These are phyloP conservation scores for Populus simonii DNA, from an alignment of 345 rosid genomes.

Conservation along the genomic window DNA sequence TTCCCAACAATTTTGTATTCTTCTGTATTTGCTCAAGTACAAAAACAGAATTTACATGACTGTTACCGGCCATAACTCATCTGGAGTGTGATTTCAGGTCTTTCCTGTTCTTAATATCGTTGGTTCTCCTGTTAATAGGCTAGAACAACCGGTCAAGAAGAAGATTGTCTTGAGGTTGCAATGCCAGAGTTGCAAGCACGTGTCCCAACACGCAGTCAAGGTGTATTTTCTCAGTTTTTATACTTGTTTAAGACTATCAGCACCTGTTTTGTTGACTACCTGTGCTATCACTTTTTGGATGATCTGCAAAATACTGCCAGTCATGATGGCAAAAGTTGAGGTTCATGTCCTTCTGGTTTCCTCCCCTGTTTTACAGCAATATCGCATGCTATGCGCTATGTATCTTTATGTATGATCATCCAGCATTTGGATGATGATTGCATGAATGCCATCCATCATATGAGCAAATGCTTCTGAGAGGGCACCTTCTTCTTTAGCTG, in stretches of 20 bases:
- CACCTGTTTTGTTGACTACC: neutral
- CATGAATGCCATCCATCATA: too few species aligned
- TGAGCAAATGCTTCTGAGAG: too few species aligned
- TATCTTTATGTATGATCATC: too few species aligned
- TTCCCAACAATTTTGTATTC: constrained; percentile 31
- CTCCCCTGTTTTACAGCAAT: too few species aligned
- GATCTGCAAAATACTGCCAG: neutral
- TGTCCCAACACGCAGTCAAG: constrained; percentile 72
- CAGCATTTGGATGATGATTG: too few species aligned
- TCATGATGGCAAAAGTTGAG: too few species aligned
- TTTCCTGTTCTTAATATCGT: neutral
- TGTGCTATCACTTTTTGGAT: neutral
- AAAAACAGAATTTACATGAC: neutral
- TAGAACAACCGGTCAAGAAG: constrained; percentile 56
- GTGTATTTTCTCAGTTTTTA: constrained; percentile 16
- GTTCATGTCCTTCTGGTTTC: too few species aligned
- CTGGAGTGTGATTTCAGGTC: neutral
- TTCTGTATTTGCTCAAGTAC: neutral
- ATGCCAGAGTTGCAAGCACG: constrained; percentile 76
- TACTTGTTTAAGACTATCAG: neutral
- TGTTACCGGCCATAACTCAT: neutral
- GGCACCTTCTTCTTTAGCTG: too few species aligned
- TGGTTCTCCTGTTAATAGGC: constrained; percentile 36
- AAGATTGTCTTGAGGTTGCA: constrained; percentile 83
- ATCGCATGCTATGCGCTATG: too few species aligned